Conservation (phyloP, 495 filamentous ascomycete genomes). For the Parathielavia hyrcaniae region DNA sequence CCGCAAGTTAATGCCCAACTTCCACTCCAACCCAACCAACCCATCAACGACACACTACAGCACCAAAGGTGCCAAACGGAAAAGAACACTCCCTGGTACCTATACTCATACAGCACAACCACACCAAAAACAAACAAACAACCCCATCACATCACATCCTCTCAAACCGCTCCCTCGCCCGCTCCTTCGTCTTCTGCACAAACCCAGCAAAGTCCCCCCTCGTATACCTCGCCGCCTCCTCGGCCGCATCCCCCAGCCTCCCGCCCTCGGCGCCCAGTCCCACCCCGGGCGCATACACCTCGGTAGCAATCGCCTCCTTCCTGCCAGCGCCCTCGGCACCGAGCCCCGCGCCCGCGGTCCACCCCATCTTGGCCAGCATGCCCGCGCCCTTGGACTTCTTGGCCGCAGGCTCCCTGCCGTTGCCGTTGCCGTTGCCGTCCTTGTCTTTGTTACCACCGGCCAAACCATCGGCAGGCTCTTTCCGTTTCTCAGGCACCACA, state of each 20-base stretch:
- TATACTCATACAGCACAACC: background rate
- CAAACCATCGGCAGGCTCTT: slow-evolving; percentile 19
- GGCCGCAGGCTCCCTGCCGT: slow-evolving; percentile 22
- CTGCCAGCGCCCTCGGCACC: slow-evolving; percentile 74
- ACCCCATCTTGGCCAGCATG: slow-evolving; percentile 86
- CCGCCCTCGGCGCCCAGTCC: slow-evolving; percentile 79
- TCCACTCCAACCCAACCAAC: background rate
- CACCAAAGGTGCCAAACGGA: too few species aligned
- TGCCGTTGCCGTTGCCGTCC: too few species aligned
- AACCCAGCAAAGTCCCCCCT: slow-evolving; percentile 65
- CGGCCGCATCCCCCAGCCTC: slow-evolving; percentile 74
- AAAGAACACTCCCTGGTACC: too few species aligned
- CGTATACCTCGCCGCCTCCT: slow-evolving; percentile 71
- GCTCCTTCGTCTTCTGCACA: slow-evolving; percentile 68
- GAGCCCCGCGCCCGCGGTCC: slow-evolving; percentile 71
- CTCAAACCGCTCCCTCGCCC: slow-evolving; percentile 73
- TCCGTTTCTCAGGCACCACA: slow-evolving; percentile 25
- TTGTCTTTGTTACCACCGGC: background rate
- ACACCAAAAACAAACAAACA: background rate
- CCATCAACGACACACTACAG: background rate
- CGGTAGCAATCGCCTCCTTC: slow-evolving; percentile 68
- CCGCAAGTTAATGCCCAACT: too few species aligned
- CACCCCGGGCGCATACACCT: slow-evolving; percentile 75
- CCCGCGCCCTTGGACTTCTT: slow-evolving; percentile 74
- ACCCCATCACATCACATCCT: slow-evolving; percentile 34